phyloP scores from a whole-genome alignment of 1,284 basidiomycete species.

The Microstroma glucosiphilum region DNA sequence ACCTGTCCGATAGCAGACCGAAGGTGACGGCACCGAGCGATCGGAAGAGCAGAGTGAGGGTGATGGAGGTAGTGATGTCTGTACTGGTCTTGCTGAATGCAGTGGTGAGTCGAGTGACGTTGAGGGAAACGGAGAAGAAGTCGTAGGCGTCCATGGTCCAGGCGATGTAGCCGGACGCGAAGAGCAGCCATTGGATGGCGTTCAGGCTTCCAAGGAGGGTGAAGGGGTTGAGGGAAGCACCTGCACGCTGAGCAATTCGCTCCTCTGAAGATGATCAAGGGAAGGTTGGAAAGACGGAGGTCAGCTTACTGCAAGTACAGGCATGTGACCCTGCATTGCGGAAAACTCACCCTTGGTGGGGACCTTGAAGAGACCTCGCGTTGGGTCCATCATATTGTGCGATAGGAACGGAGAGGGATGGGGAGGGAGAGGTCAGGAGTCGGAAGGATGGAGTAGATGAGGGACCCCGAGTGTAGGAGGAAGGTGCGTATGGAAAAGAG shows the following conservation, averaged over 20 bases:
- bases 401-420: conserved; percentile 1
- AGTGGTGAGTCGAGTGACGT: conserved; percentile 21
- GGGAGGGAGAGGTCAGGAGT: not conserved
- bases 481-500: too few species aligned
- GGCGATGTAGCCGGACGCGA: conserved; percentile 41
- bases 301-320: too few species aligned
- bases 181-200: conserved; percentile 30
- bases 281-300: too few species aligned
- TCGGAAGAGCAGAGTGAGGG: conserved; percentile 84
- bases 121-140: conserved; percentile 46
- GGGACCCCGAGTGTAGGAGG: too few species aligned
- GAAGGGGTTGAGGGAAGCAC: conserved; percentile 41
- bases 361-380: conserved; percentile 42
- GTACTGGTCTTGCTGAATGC: conserved; percentile 19
- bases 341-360: conserved; percentile 23
- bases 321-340: not conserved
- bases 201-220: conserved; percentile 37
- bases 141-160: conserved; percentile 47
- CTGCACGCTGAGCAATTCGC: conserved; percentile 30
- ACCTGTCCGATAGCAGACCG: conserved; percentile 57
- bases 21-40: conserved; percentile 80
- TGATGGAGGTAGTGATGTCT: conserved; percentile 62
- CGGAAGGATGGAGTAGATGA: too few species aligned
- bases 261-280: conserved; percentile 20
- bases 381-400: conserved; percentile 34